Evolutionary conservation across 192 early-diverging fungal species (phyloP), one percentile per base, ranked within the genome.

Genomic region (Coemansia sp.): DNA sequence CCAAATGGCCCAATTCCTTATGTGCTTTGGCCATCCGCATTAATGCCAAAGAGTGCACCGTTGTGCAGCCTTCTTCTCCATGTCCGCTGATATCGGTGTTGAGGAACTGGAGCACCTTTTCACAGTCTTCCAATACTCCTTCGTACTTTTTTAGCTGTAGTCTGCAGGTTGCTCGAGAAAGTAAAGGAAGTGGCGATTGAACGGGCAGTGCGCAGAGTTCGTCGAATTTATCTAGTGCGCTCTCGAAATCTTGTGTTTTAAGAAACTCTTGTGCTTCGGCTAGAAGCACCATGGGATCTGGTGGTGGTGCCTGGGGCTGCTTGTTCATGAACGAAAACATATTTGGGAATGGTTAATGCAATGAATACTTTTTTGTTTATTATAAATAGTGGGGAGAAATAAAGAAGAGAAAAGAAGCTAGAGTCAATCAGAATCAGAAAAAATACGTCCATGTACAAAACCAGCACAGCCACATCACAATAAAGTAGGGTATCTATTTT

Each of bases 21-120:
- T 72, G 35, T 22, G 74, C 74, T 52, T 77, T 77, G 46, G 74
- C 74, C 74, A 77, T 67, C 17, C 74, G 67, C 59, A 77, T 30
- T n/a, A 77, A 60, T 18, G 74, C 74, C 44, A 77, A 46, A 22
- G 74, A 77, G 29, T 77, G 74, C 32, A 77, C 67, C 0, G 74
- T 77, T 1, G 74, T 71, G 52, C 74, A 77, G 3, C 63, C 53
- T 40, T 77, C 74, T 13, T 55, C 68, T n/a, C 36, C 55, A 26
- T 77, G 67, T 0, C 61, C 74, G 11, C 41, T 36, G 14, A 77
- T 45, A 14, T 77, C 74, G 6, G 68, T 36, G 47, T 77, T 77
- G 22, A 77, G 68, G 29, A 77, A 77, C 34, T 58, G 54, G 22
- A 77, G 55, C 34, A 77, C 74, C 39, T 72, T 67, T 25, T 71